These are phyloP conservation scores for Durio zibethinus DNA, from an alignment of 345 rosid genomes.

Conservation along the genomic window DNA sequence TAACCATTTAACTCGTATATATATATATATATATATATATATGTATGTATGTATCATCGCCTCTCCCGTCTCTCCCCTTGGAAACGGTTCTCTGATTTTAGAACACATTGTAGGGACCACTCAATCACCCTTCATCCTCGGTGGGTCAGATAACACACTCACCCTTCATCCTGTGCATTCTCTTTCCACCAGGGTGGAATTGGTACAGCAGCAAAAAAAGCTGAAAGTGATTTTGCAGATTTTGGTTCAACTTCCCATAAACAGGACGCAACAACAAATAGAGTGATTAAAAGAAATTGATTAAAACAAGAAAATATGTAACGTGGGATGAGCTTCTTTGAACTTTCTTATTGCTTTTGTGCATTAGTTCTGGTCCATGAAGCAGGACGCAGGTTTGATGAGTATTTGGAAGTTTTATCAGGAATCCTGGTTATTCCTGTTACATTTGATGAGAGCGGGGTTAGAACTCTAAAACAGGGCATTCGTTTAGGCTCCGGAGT, in stretches of 20 bases:
- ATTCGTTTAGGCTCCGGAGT: neutral
- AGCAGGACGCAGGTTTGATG: neutral
- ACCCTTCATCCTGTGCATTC: neutral
- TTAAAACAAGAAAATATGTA: neutral
- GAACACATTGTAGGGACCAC: neutral
- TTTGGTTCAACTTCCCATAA: neutral
- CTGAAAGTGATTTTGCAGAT: neutral
- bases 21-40: no score
- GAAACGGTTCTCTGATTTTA: neutral
- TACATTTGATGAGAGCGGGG: neutral
- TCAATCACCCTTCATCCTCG: neutral
- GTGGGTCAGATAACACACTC: neutral
- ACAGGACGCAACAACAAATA: no score
- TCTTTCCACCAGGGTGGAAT: neutral
- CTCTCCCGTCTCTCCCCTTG: neutral
- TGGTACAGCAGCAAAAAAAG: neutral
- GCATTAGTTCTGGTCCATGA: no score
- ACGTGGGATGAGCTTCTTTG: neutral
- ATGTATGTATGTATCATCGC: no score
- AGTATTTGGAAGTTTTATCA: neutral
- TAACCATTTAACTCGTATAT: no score
- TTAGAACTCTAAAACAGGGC: neutral
- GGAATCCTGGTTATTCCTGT: neutral
- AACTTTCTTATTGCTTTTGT: neutral
- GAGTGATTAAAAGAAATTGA: no score